These are phyloP conservation scores for Aquilaria yunnanensis DNA, from an alignment of 345 rosid genomes.

Conservation along the genomic window DNA sequence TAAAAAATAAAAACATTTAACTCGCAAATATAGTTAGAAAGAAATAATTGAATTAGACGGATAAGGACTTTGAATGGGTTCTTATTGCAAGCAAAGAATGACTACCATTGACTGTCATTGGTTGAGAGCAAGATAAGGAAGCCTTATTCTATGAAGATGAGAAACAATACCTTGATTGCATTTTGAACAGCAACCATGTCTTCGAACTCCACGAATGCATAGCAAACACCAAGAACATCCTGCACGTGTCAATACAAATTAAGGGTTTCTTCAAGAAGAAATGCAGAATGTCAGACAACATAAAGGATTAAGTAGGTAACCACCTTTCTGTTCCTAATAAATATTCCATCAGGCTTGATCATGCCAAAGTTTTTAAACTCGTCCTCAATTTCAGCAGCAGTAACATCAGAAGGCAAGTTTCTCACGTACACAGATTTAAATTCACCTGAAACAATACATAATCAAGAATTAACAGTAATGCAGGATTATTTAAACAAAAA, in stretches of 20 bases:
- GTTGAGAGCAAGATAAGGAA: neutral
- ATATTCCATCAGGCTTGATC: slow-evolving; percentile 86
- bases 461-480: slow-evolving; percentile 18
- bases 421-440: slow-evolving; percentile 90
- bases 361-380: slow-evolving; percentile 81
- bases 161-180: slow-evolving; percentile 69
- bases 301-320: slow-evolving; percentile 1
- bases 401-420: slow-evolving; percentile 79
- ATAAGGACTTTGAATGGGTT: too few species aligned
- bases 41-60: too few species aligned
- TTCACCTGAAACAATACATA: slow-evolving; percentile 43
- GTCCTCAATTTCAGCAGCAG: slow-evolving; percentile 76
- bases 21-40: too few species aligned
- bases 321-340: slow-evolving; percentile 87
- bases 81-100: neutral
- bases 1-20: too few species aligned
- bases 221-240: slow-evolving; percentile 93
- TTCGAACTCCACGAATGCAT: slow-evolving; percentile 96
- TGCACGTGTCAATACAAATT: slow-evolving; percentile 25
- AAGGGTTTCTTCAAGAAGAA: slow-evolving; percentile 5
- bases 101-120: neutral
- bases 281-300: neutral
- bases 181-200: slow-evolving; percentile 78
- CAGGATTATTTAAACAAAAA: neutral
- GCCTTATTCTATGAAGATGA: too few species aligned